These are phyloP conservation scores for Alternaria panax DNA, from an alignment of 2,329 filamentous ascomycete species.

Conservation along the genomic window DNA sequence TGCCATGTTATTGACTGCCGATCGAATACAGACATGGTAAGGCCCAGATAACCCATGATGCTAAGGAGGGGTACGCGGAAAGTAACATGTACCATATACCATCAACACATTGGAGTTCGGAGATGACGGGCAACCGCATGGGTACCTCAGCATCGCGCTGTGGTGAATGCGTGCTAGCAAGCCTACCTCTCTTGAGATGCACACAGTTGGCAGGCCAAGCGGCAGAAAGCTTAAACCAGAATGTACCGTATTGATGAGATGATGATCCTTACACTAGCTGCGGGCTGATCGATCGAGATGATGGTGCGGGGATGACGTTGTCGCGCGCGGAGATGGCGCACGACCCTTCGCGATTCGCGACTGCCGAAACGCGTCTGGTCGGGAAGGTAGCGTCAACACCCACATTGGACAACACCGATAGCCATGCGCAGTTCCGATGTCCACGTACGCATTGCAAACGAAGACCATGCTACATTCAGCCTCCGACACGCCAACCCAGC, in stretches of 20 bases:
- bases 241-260: background rate
- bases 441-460: constrained; percentile 39
- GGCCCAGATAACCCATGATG: background rate
- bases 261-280: background rate
- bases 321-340: constrained; percentile 18
- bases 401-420: constrained; percentile 13
- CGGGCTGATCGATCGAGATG: constrained; percentile 4
- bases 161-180: background rate
- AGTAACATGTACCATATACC: background rate
- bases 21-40: background rate
- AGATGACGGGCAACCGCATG: no score
- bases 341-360: constrained; percentile 28
- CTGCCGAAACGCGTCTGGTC: constrained; percentile 28
- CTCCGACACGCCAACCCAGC: constrained; percentile 28
- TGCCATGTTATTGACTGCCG: background rate
- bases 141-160: background rate
- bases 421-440: constrained; percentile 40
- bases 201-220: background rate
- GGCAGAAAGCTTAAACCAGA: background rate
- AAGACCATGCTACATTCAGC: constrained; percentile 39
- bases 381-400: constrained; percentile 19
- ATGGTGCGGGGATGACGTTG: constrained; percentile 16
- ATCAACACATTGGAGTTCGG: background rate
- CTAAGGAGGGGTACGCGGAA: background rate
- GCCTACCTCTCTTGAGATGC: background rate